Evolutionary conservation across 129 eudicot species (phyloP), one percentile per base, ranked within the genome.

Genomic region (Flaveria robusta): DNA sequence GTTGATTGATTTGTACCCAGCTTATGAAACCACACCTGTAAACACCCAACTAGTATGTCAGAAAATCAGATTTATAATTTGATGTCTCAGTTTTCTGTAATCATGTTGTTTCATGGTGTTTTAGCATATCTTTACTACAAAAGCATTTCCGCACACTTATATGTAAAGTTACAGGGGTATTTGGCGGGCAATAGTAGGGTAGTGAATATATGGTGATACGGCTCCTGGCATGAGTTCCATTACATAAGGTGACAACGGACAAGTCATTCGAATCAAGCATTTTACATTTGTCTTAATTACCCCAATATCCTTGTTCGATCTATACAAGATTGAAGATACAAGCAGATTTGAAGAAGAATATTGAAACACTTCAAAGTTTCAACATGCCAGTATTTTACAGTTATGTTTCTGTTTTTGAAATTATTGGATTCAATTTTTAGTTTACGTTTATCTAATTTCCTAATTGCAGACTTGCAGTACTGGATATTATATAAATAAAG

Each of bases 11-110:
- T 88, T 71, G 90, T 83, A 69, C 88, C 93, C 79, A 91, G 54
- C 76, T 85, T 87, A 82, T 93, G 98, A 51, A 90, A 77, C 98
- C 98, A 93, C 29, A 84, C 98, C 98, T 92, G 79, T 54, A 62
- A 66, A 71, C 42, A 77, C 59, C 51, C 60, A 58, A 59, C 46
- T n/a, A 56, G 45, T 13, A 45, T 56, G 63, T 45, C 51, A 27
- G 43, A 78, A 69, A 65, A 37, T 20, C 5, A 16, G 68, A 56
- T 58, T 70, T 46, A 45, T 27, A 20, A 27, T 56, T 34, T 24
- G 58, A 46, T 63, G 71, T 45, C 62, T 62, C 45, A 69, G 9
- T 75, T 43, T 75, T n/a, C 20, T 27, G 22, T 27, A 62, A 60
- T 26, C 56, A 74, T 41, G 24, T 5, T 22, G 69, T 73, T 24